Evolutionary conservation across 2,329 filamentous ascomycete genomes (phyloP), one percentile per base, ranked within the genome.

Genomic region (Diaporthe amygdali): DNA sequence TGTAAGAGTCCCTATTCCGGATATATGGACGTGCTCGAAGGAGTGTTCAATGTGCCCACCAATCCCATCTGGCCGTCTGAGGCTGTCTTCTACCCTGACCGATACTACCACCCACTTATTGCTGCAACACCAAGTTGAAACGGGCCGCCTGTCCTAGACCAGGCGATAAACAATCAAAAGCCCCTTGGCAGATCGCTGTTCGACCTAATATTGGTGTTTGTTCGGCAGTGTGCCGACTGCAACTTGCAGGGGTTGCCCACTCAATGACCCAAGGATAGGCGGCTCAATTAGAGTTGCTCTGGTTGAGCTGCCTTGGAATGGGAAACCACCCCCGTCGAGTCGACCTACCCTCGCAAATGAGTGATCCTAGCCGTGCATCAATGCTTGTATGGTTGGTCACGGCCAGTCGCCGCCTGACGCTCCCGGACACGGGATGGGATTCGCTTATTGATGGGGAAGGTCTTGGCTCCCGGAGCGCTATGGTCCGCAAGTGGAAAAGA

Each of bases 391-490:
- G 44, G 30, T 37, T 64, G 59, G 44, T 64, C 59, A 49, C 30
- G 44, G 14, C 20, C 30, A 49, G 15, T 10, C n/a, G 47, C 47
- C 59, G 46, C 30, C 59, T 64, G 59, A 27, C 59, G 8, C 30
- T 64, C 59, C 59, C 59, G 44, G n/a, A 30, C 14, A 30, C 44
- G 9, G 49, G 59, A 14, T 17, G 30, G 59, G 30, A 44, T 20
- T 37, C 37, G 59, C 41, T 64, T 49, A 49, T 64, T 49, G 44
- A 64, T 64, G 59, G 59, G 49, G 20, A 64, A 37, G 59, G 59
- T 64, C 59, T 64, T 64, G 59, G 59, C 59, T 49, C 44, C 59
- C 59, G 59, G 59, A 64, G 32, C 59, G 59, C 44, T 22, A 64
- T 14, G 59, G 44, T 64, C 59, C 59, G 59, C 44, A 7, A 25